Percentiles rank a stretch among this genome's conserved stretches.
These are phyloP conservation scores for Podospora sp. DNA, from an alignment of 495 filamentous ascomycete genomes.

Conservation along the genomic window DNA sequence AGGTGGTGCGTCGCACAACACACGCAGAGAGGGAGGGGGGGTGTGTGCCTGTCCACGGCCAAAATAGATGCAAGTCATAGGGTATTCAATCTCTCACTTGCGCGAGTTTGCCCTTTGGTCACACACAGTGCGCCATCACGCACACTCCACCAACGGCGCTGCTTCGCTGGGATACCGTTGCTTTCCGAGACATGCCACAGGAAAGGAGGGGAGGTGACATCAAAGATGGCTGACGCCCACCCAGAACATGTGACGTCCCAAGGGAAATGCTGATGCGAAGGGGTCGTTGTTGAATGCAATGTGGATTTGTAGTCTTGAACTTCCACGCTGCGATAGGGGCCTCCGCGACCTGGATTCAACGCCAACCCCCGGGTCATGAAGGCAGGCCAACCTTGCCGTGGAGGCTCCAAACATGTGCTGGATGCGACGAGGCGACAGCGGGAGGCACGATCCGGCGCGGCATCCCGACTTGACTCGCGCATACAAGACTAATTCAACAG, in stretches of 20 bases:
- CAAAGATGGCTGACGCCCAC: neutral
- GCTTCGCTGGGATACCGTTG: neutral
- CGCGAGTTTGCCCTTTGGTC: neutral
- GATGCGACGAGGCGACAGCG: neutral
- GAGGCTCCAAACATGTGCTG: neutral
- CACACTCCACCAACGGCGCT: neutral
- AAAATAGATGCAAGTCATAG: neutral
- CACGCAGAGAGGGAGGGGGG: neutral
- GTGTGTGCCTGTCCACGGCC: neutral
- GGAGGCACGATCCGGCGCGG: neutral
- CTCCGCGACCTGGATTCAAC: no score
- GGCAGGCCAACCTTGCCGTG: neutral
- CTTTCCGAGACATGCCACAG: neutral
- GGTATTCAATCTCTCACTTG: neutral
- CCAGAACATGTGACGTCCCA: neutral
- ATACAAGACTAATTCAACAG: neutral
- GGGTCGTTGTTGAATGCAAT: neutral
- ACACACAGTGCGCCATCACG: neutral
- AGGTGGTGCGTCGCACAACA: neutral
- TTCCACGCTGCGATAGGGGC: no score
- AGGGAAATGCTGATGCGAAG: neutral
- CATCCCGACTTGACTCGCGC: neutral
- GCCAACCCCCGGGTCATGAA: no score
- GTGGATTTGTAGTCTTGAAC: neutral
- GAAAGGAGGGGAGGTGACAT: neutral